Evolutionary conservation across 805 yeast species (phyloP), one percentile per base, ranked within the genome.

Genomic region (Grigorovia transvaalensis): DNA sequence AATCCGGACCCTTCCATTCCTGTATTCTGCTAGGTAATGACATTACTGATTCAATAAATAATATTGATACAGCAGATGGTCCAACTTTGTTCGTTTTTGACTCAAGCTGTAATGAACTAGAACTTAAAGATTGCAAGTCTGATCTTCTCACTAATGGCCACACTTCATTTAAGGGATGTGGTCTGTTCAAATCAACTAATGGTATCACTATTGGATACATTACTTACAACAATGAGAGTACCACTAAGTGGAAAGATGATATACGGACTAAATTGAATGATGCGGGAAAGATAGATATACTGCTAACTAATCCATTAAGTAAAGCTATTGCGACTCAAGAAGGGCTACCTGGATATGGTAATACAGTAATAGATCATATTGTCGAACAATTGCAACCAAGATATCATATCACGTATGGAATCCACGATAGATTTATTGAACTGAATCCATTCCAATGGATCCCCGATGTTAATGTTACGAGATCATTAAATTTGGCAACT

Each of bases 1-100:
- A 79, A 57, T 81, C 80, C 45, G 89, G 89, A 0, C 88, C 88
- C 0, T 84, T 84, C 59, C 82, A 76, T 46, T 69, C 76, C 2
- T 75, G 77, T 0, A 43, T 84, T 1, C 59, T 82, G 5, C 57
- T 83, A 7, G 86, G 87, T 0, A 44, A 44, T 18, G 78, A 78
- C 56, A 62, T 72, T 0, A 46, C 17, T 0, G 42, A 46, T 8
- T 30, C 35, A 13, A 4, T 56, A 1, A 27, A 48, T 1, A 51
- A 65, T 0, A 30, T 48, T 0, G 54, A 59, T 7, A 53, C 60
- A 2, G 51, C 56, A 2, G 68, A 61, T 0, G 33, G 59, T 2
- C 56, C 64, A 5, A 49, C 53, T 9, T 29, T 59, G 13, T 51
- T 54, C 23, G 13, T 50, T 4, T 30, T 57, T 15, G 47, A 56